These are phyloP conservation scores for Collybiopsis luxurians DNA, from an alignment of 768 basidiomycete genomes.

Conservation along the genomic window DNA sequence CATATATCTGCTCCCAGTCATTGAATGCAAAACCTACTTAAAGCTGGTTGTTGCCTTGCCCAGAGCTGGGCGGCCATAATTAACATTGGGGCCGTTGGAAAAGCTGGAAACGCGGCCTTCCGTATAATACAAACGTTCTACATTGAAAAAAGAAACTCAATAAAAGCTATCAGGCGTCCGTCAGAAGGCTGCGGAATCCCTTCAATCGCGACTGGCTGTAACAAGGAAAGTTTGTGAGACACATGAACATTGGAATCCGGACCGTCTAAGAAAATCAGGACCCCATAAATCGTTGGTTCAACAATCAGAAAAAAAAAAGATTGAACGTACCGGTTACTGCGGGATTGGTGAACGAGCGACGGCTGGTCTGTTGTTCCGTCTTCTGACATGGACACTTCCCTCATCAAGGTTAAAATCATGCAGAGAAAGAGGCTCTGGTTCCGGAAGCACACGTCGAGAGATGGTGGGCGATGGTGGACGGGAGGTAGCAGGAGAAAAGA, in stretches of 20 bases:
- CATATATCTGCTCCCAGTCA: neutral
- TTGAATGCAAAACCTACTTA: neutral
- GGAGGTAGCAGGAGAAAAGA: slow-evolving; percentile 71
- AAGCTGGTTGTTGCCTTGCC: neutral
- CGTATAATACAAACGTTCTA: neutral
- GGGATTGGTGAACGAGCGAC: neutral
- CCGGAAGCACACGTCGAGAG: slow-evolving; percentile 31
- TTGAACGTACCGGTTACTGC: neutral
- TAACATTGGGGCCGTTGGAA: neutral
- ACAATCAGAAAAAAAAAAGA: neutral
- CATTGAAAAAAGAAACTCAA: neutral
- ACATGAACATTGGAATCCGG: neutral
- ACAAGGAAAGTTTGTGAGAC: neutral
- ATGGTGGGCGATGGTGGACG: slow-evolving; percentile 63
- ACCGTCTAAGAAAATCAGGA: no score
- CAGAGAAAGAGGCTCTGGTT: neutral
- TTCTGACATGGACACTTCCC: slow-evolving; percentile 4
- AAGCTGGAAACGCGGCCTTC: neutral
- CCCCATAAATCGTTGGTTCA: no score
- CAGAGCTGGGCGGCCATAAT: no score
- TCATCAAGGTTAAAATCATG: slow-evolving; percentile 3
- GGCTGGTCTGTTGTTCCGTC: neutral
- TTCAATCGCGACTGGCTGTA: neutral
- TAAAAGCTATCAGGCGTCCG: no score
- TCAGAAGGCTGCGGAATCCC: no score